Conservation (phyloP, 495 filamentous ascomycete genomes). For the Xylaria bambusicola region DNA sequence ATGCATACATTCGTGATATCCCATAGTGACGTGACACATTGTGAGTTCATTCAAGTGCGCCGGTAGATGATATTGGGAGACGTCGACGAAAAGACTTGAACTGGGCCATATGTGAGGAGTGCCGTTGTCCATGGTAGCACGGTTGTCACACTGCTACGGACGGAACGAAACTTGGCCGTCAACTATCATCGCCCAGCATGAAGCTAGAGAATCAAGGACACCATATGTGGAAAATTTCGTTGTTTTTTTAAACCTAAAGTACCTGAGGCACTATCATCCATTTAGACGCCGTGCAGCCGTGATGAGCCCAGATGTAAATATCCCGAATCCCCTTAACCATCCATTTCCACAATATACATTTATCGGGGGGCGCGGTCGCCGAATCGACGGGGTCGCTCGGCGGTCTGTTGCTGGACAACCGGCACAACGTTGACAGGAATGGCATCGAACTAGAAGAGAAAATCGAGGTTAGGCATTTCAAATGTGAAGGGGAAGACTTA, state of each 20-base stretch:
- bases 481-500: not conserved
- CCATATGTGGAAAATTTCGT: constrained; percentile 68
- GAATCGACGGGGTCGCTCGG: constrained; percentile 66
- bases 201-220: constrained; percentile 79
- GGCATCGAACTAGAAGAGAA: constrained; percentile 75
- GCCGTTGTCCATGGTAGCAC: constrained; percentile 5
- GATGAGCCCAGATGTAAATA: constrained; percentile 40
- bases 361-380: constrained; percentile 50
- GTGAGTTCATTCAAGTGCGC: not conserved
- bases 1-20: too few relatives aligned
- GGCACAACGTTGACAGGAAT: constrained; percentile 93
- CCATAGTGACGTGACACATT: not conserved
- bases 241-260: constrained; percentile 56
- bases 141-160: constrained; percentile 14
- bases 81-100: too few relatives aligned
- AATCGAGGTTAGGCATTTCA: constrained; percentile 26
- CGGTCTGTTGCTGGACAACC: constrained; percentile 82
- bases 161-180: constrained; percentile 71
- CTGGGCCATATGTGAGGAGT: too few relatives aligned
- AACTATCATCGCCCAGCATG: constrained; percentile 71
- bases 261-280: constrained; percentile 43
- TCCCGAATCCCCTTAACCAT: constrained; percentile 18
- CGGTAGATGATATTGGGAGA: too few relatives aligned
- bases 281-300: constrained; percentile 50
- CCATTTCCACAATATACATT: constrained; percentile 36